Conservation (phyloP, 805 yeast species). For the Kodamaea kaohsiungensis region DNA sequence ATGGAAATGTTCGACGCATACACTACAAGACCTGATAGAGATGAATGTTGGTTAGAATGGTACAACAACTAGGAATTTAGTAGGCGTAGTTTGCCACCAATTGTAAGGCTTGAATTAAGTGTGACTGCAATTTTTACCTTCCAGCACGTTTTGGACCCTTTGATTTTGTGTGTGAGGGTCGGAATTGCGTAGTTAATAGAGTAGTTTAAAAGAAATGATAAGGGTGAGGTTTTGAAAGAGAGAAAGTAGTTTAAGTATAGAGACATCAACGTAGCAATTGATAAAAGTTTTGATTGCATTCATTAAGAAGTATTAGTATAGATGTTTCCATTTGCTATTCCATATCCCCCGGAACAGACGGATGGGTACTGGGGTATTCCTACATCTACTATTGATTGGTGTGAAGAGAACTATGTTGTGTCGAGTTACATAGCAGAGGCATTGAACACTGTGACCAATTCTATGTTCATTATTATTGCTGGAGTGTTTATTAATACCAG, state of each 20-base stretch:
- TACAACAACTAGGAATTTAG: conserved; percentile 10
- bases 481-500: conserved; percentile 64
- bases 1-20: conserved; percentile 61
- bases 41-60: conserved; percentile 55
- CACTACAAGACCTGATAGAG: conserved; percentile 52
- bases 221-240: not conserved
- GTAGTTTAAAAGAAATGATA: not conserved
- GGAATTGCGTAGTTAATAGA: not conserved
- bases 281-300: not conserved
- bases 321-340: conserved; percentile 51
- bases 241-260: not conserved
- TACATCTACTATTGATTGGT: conserved; percentile 98
- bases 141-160: not conserved
- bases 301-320: not conserved
- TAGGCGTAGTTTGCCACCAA: not conserved
- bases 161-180: not conserved
- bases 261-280: too few species aligned
- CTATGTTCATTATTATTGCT: conserved; percentile 55
- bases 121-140: not conserved
- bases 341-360: conserved; percentile 57
- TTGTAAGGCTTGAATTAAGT: not conserved
- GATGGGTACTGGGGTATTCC: conserved; percentile 78
- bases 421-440: conserved; percentile 87
- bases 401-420: conserved; percentile 94
- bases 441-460: conserved; percentile 81